Evolutionary conservation across 2,329 filamentous ascomycete species (phyloP).

Genomic region (Thielaviopsis euricoi): DNA sequence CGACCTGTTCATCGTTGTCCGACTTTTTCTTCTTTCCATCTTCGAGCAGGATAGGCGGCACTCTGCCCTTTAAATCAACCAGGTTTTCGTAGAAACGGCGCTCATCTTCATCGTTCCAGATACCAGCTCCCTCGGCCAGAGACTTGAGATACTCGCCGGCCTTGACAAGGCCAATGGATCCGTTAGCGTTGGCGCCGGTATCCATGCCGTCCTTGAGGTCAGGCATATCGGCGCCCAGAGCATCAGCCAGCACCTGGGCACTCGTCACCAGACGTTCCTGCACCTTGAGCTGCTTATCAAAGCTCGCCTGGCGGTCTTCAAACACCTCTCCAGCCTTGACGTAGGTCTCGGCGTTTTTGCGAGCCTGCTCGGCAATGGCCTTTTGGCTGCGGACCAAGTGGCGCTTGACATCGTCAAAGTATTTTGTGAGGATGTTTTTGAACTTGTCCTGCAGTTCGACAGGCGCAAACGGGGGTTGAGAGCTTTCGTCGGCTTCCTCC

Average conservation of each 20-base stretch:
- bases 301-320: constrained; percentile 88
- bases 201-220: constrained; percentile 74
- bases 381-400: constrained; percentile 89
- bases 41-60: constrained; percentile 83
- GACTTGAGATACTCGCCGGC: constrained; percentile 83
- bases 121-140: constrained; percentile 77
- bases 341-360: constrained; percentile 93
- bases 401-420: constrained; percentile 82
- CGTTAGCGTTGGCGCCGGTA: constrained; percentile 44
- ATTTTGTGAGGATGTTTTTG: constrained; percentile 66
- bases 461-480: constrained; percentile 59
- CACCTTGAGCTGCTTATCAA: constrained; percentile 81
- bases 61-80: constrained; percentile 86
- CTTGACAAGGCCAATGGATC: constrained; percentile 84
- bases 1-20: constrained; percentile 66
- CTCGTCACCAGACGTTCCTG: constrained; percentile 84
- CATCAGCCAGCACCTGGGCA: constrained; percentile 79
- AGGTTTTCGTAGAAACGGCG: constrained; percentile 96
- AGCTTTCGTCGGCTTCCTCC: constrained; percentile 18
- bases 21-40: constrained; percentile 87
- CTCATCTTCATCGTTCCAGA: constrained; percentile 98
- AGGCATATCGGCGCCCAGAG: constrained; percentile 81
- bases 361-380: constrained; percentile 67
- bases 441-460: constrained; percentile 73
- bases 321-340: constrained; percentile 98